Conservation (phyloP, 352 stramenopile species). For the Globisporangium spiculum region DNA sequence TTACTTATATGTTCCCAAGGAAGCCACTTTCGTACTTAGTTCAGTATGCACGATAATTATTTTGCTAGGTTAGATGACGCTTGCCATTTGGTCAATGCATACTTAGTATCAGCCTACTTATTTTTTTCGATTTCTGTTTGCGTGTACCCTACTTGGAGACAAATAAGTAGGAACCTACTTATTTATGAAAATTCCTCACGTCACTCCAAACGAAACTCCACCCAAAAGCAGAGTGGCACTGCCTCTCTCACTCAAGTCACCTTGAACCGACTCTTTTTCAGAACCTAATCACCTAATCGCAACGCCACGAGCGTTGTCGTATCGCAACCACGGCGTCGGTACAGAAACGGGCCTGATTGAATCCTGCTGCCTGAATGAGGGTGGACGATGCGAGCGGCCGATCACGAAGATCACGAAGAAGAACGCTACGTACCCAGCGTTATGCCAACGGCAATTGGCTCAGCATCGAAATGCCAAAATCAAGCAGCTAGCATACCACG, state of each 20-base stretch:
- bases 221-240: not conserved
- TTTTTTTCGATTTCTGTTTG: no score
- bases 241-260: not conserved
- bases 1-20: no score
- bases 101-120: no score
- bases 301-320: constrained; percentile 1
- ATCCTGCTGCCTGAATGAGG: not conserved
- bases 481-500: not conserved
- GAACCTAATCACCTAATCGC: not conserved
- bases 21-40: no score
- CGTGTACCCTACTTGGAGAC: no score
- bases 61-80: no score
- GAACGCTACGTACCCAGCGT: not conserved
- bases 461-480: not conserved
- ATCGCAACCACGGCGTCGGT: not conserved
- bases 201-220: not conserved
- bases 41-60: no score
- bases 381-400: not conserved
- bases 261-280: not conserved
- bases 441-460: not conserved
- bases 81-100: no score
- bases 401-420: not conserved
- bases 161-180: no score
- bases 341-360: not conserved
- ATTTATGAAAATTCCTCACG: no score